These are phyloP conservation scores for Gentiana straminea DNA, from an alignment of 257 asterid species.

Conservation along the genomic window DNA sequence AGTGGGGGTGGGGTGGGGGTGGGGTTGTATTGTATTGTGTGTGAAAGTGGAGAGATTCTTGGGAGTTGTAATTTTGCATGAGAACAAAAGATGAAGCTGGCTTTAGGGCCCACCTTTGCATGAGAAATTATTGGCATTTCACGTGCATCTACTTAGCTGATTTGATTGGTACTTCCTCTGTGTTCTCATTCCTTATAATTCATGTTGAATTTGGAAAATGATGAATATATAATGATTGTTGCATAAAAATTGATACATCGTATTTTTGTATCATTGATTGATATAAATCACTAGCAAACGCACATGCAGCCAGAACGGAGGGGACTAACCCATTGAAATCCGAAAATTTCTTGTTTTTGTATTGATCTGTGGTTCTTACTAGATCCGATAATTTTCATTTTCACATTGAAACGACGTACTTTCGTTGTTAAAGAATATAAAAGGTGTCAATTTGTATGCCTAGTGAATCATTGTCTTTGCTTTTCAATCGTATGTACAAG, in stretches of 20 bases:
- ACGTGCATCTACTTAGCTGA: conserved; percentile 42
- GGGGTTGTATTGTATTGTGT: conserved; percentile 3
- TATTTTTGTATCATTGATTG: too few species aligned
- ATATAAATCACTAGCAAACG: not conserved
- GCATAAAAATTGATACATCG: too few species aligned
- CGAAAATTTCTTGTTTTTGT: not conserved
- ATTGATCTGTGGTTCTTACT: not conserved
- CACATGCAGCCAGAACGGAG: not conserved
- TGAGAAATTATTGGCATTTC: conserved; percentile 92
- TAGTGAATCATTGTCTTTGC: too few species aligned
- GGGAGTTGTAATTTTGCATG: conserved; percentile 52
- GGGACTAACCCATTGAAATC: not conserved
- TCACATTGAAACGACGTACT: too few species aligned
- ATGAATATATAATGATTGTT: too few species aligned
- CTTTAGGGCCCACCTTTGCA: conserved; percentile 74
- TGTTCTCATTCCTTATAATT: not conserved
- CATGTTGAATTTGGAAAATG: too few species aligned
- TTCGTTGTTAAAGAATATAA: too few species aligned
- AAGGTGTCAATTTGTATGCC: too few species aligned
- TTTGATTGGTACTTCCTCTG: not conserved
- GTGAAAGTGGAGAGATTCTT: conserved; percentile 36
- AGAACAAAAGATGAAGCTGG: conserved; percentile 63
- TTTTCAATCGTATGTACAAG: too few species aligned
- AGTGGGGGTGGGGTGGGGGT: not conserved
- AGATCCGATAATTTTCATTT: too few species aligned